phyloP scores from a whole-genome alignment of 352 stramenopile species.

The Phytophthora aleatoria region DNA sequence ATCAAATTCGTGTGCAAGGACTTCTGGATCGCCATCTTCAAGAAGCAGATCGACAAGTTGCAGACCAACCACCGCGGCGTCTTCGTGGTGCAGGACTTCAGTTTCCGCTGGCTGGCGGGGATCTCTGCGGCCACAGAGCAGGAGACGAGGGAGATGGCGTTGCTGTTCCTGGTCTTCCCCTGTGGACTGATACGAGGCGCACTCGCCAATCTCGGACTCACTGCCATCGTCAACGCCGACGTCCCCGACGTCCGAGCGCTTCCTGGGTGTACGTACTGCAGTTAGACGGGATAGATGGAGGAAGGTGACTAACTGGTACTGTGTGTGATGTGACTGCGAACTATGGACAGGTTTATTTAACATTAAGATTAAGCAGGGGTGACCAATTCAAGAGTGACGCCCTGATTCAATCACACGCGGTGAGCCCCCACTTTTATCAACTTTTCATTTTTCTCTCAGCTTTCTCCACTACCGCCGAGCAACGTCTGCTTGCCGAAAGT shows the following conservation, averaged over 20 bases:
- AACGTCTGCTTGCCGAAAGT: conserved; percentile 70
- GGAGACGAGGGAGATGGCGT: conserved; percentile 90
- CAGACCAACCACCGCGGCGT: conserved; percentile 96
- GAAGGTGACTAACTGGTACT: conserved; percentile 3
- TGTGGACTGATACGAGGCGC: conserved; percentile 95
- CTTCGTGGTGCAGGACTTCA: conserved; percentile 97
- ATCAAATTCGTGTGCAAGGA: conserved; percentile 99
- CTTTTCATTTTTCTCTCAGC: conserved; percentile 12
- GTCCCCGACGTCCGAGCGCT: conserved; percentile 91
- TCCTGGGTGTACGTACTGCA: conserved; percentile 86
- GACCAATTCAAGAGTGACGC: conserved; percentile 28
- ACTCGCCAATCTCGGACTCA: conserved; percentile 95
- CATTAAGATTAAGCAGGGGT: conserved; percentile 87
- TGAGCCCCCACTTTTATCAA: conserved; percentile 2
- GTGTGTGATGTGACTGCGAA: background rate
- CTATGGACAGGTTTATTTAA: conserved; percentile 88
- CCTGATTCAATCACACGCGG: conserved; percentile 19
- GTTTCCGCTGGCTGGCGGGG: conserved; percentile 91
- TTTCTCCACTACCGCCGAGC: conserved; percentile 14
- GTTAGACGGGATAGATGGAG: background rate
- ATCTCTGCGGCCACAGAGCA: conserved; percentile 83
- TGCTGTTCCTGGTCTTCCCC: conserved; percentile 95
- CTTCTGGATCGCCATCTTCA: conserved; percentile 97
- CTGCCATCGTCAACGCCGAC: conserved; percentile 95
- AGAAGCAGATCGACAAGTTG: conserved; percentile 98